Percentiles rank a stretch among this genome's conserved stretches.
Evolutionary conservation across 1,284 basidiomycete species (phyloP).

Genomic region (Ganoderma lingzhi): DNA sequence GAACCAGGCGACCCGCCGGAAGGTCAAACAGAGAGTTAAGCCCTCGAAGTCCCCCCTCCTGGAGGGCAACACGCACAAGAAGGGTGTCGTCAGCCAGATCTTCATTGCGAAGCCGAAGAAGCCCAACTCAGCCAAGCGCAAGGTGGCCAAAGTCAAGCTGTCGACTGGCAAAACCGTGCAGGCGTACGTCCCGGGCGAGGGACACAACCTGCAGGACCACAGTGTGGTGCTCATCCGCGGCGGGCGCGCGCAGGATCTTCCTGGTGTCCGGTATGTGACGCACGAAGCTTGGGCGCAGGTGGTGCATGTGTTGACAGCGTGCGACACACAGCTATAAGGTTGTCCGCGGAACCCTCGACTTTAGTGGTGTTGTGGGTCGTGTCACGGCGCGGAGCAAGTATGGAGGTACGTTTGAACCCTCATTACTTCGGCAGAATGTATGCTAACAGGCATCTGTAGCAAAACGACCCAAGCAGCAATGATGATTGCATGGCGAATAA

Average conservation of each 20-base stretch:
- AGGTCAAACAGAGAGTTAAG: slow-evolving; percentile 60
- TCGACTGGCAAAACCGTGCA: slow-evolving; percentile 90
- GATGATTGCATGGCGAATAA: background rate
- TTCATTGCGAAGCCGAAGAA: slow-evolving; percentile 95
- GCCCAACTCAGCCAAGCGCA: slow-evolving; percentile 98
- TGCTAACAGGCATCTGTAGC: slow-evolving; percentile 8
- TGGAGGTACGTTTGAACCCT: slow-evolving; percentile 72
- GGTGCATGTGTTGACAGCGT: slow-evolving; percentile 14
- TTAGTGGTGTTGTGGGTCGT: slow-evolving; percentile 90
- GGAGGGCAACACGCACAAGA: slow-evolving; percentile 82
- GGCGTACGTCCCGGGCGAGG: slow-evolving; percentile 98
- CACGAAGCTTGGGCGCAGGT: background rate
- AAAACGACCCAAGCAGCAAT: slow-evolving; percentile 31
- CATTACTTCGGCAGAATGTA: background rate
- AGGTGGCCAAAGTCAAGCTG: slow-evolving; percentile 95
- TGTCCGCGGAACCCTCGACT: slow-evolving; percentile 92
- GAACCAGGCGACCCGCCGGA: slow-evolving; percentile 81
- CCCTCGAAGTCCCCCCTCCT: slow-evolving; percentile 81
- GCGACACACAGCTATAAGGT: slow-evolving; percentile 85
- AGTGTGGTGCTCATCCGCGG: slow-evolving; percentile 94
- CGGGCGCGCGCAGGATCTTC: slow-evolving; percentile 96
- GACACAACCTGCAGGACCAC: slow-evolving; percentile 98
- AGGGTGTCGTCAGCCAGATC: slow-evolving; percentile 89
- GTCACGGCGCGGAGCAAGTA: slow-evolving; percentile 90
- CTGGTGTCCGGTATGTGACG: slow-evolving; percentile 86